These are phyloP conservation scores for Fagopyrum esculentum DNA, from an alignment of 148 eudicot species.

Conservation along the genomic window DNA sequence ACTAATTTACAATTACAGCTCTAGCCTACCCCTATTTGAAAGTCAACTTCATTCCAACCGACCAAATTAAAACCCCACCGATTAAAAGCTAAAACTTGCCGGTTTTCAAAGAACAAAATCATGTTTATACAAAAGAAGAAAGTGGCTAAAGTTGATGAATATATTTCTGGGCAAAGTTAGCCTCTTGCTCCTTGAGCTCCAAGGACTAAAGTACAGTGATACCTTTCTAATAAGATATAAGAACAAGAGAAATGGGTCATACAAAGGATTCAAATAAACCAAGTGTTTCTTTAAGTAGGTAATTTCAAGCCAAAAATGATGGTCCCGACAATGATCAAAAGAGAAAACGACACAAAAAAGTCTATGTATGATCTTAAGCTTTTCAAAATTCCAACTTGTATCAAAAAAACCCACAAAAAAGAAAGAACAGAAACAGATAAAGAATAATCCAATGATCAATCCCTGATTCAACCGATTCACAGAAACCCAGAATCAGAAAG, in stretches of 20 bases:
- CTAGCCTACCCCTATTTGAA: neutral
- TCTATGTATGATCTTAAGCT: neutral
- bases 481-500: neutral
- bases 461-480: neutral
- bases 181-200: neutral
- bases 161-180: neutral
- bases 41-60: neutral
- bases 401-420: conserved; percentile 1
- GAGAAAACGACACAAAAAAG: conserved; percentile 5
- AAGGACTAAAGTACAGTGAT: neutral
- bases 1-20: neutral
- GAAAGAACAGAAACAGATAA: neutral
- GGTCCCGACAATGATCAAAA: conserved; percentile 3
- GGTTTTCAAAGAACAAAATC: conserved; percentile 3
- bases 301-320: neutral
- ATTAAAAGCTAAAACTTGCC: neutral
- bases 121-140: neutral
- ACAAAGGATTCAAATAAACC: neutral
- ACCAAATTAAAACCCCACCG: neutral
- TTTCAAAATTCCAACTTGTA: neutral
- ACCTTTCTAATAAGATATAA: neutral
- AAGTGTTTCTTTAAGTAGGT: conserved; percentile 5
- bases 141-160: neutral
- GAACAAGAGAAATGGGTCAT: neutral
- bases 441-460: neutral